phyloP scores from a whole-genome alignment of 2,329 filamentous ascomycete genomes.

The Neodidymelliopsis sp. region DNA sequence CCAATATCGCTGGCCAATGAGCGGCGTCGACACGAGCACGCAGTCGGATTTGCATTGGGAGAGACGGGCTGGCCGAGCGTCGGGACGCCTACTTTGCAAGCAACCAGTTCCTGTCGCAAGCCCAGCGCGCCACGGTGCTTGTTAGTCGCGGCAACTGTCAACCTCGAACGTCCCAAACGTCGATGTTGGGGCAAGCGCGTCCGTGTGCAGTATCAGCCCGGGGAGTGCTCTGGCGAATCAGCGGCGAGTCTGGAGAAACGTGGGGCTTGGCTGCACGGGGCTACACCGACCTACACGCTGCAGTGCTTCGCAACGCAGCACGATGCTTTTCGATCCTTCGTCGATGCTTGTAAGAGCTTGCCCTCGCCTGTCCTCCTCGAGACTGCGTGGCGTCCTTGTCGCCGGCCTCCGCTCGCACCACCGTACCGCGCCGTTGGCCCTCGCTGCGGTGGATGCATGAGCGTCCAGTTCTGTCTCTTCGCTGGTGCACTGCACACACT shows the following conservation, averaged over 20 bases:
- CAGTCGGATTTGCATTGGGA: constrained; percentile 9
- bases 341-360: constrained; percentile 13
- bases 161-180: constrained; percentile 5
- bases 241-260: constrained; percentile 6
- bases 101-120: constrained; percentile 4
- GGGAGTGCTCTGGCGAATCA: constrained; percentile 7
- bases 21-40: constrained; percentile 14
- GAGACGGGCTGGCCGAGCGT: constrained; percentile 10
- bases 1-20: constrained; percentile 2
- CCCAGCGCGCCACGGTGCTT: constrained; percentile 14
- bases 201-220: constrained; percentile 8
- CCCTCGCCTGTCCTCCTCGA: constrained; percentile 8
- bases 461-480: background rate
- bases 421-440: background rate
- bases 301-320: too few species aligned
- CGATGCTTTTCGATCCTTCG: constrained; percentile 14
- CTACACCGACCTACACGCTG: too few species aligned
- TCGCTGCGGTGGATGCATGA: background rate
- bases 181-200: constrained; percentile 11
- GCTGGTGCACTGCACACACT: background rate
- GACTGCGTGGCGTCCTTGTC: constrained; percentile 7
- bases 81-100: constrained; percentile 5
- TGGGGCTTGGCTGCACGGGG: constrained; percentile 12
- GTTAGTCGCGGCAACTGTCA: constrained; percentile 13
- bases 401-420: background rate